Evolutionary conservation across 225 moss, liverwort and hornwort genomes (phyloP).

Genomic region (Rhytidiadelphus loreus): DNA sequence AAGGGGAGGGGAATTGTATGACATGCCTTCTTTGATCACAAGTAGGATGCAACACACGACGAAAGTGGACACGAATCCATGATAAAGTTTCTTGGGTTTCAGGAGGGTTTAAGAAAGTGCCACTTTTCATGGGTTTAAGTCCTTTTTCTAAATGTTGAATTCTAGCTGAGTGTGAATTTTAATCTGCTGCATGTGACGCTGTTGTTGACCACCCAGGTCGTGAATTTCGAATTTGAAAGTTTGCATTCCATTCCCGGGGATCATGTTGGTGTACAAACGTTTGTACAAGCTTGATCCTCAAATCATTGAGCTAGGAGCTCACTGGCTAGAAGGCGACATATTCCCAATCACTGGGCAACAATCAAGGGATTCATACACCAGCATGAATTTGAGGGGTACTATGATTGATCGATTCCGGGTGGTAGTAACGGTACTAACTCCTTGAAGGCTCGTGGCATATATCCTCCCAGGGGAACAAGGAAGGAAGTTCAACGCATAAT

Average conservation of each 20-base stretch:
- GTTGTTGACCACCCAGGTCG: neutral
- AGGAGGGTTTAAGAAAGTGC: neutral
- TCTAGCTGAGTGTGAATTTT: neutral
- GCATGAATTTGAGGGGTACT: neutral
- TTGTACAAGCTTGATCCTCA: neutral
- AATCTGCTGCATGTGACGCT: too few species aligned
- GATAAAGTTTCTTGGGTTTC: neutral
- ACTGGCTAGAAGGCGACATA: neutral
- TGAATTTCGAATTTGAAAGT: neutral
- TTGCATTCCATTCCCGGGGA: neutral
- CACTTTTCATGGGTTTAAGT: neutral
- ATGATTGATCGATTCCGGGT: neutral
- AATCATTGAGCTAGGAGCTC: neutral
- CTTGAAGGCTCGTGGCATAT: neutral
- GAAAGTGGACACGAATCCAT: neutral
- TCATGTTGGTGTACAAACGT: neutral
- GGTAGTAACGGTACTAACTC: neutral
- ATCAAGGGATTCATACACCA: neutral
- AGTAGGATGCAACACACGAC: neutral
- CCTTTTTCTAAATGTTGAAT: neutral
- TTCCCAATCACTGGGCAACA: neutral
- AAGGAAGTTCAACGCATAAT: neutral
- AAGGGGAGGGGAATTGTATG: neutral
- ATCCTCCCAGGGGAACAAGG: neutral
- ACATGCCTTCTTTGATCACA: neutral